These are phyloP conservation scores for Saccharum spontaneum DNA, from an alignment of 176 grass and related monocot species.

Conservation along the genomic window DNA sequence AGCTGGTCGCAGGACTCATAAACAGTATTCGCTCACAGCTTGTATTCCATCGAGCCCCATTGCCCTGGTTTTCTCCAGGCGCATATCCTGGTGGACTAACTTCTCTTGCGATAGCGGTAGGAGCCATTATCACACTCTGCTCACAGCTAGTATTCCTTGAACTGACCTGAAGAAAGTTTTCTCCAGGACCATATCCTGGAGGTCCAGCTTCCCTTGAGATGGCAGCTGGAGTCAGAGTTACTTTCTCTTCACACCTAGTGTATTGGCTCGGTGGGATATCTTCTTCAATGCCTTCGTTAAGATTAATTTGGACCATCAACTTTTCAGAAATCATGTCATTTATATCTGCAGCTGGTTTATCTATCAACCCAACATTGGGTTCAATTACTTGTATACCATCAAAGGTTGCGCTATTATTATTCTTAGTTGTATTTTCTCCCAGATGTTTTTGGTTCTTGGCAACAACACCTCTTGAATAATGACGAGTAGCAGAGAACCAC, in stretches of 20 bases:
- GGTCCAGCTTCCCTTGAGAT: slow-evolving; percentile 17
- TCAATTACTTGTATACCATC: slow-evolving; percentile 20
- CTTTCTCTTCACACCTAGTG: slow-evolving; percentile 8
- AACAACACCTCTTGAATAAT: slow-evolving; percentile 40
- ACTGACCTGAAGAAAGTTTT: slow-evolving; percentile 24
- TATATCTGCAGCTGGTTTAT: slow-evolving; percentile 26
- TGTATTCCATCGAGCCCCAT: not conserved
- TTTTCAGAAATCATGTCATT: slow-evolving; percentile 28
- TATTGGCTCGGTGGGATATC: slow-evolving; percentile 21
- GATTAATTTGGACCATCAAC: slow-evolving; percentile 29
- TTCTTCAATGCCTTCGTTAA: slow-evolving; percentile 36
- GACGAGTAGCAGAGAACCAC: slow-evolving; percentile 61
- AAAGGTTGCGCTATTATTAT: slow-evolving; percentile 17
- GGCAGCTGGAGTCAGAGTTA: slow-evolving; percentile 11
- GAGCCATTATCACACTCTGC: slow-evolving; percentile 6
- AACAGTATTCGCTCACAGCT: not conserved
- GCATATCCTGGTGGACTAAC: slow-evolving; percentile 15
- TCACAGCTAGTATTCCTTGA: slow-evolving; percentile 20
- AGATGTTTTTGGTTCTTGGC: slow-evolving; percentile 32
- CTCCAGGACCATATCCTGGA: slow-evolving; percentile 12
- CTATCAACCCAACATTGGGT: slow-evolving; percentile 7
- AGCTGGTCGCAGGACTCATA: not conserved
- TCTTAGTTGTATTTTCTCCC: slow-evolving; percentile 29
- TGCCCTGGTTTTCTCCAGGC: not conserved
- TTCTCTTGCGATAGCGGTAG: not conserved